Base-by-base conservation (phyloP, 148 eudicot species). In the Arbutus unedo region DNA sequence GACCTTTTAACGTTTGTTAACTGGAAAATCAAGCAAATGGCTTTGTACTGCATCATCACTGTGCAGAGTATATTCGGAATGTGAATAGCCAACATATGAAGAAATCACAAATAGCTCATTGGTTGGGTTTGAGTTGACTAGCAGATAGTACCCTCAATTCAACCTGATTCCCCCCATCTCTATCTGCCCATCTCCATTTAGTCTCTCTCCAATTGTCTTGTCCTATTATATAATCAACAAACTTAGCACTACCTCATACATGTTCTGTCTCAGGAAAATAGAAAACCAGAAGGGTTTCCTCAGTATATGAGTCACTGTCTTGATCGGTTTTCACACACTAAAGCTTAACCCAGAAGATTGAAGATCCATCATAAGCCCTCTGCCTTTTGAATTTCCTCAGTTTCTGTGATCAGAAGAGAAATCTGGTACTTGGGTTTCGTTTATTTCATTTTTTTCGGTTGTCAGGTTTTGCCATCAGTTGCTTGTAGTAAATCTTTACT, bases 71-170 rank as follows among this genome's bases (percentile, higher is more conserved):
- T 70, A 41, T 41, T 70, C 74, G 47, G 48, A 41, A 1, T 14
- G 3, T 70, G 74, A 31, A 18, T 38, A 38, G 74, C 47, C 48
- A 70, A 70, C 23, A 14, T 5, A 6, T 70, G 44, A 70, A 70
- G 45, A 70, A 70, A 43, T 41, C n/a, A 70, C 74, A 15, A 70
- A 66, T 6, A 38, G 74, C 74, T 15, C 74, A 8, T 72, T 6
- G 76, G 25, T 72, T 72, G 23, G n/a, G 23, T 45, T 72, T 21
- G 77, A n/a, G 77, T 74, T 74, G 77, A 74, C 77, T 74, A 48
- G 77, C 77, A 47, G 77, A 50, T 74, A 48, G 55, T 48, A 38
- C 38, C 38, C 13, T n/a, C 2, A 48, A 47, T 74, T 48, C 55
- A 21, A 74, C 25, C 41, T 47, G 23, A 7, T 44, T 72, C 76